Evolutionary conservation across 805 yeast genomes (phyloP).

Genomic region (Ogataea paradorogensis): DNA sequence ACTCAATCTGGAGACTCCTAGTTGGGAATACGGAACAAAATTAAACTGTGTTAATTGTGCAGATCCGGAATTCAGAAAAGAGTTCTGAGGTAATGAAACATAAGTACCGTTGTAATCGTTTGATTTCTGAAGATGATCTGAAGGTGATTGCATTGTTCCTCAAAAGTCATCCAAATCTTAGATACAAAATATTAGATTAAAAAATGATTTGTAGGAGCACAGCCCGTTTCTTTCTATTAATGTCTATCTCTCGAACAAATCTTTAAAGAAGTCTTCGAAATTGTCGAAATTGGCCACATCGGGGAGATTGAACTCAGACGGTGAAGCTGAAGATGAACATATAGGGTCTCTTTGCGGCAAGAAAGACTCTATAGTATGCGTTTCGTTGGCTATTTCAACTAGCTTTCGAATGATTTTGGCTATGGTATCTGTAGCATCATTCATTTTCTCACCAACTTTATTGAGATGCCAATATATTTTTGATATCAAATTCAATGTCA

Average conservation of each 20-base stretch:
- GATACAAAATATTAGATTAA: too few relatives aligned
- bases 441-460: slow-evolving; percentile 52
- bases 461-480: slow-evolving; percentile 57
- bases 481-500: slow-evolving; percentile 45
- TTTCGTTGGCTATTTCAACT: slow-evolving; percentile 42
- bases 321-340: not conserved
- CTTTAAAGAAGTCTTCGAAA: slow-evolving; percentile 57
- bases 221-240: not conserved
- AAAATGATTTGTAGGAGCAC: not conserved
- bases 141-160: not conserved
- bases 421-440: slow-evolving; percentile 59
- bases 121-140: not conserved
- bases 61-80: not conserved
- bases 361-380: slow-evolving; percentile 14
- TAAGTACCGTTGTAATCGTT: not conserved
- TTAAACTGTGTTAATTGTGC: not conserved
- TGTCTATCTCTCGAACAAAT: slow-evolving; percentile 26
- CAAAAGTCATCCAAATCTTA: too few relatives aligned
- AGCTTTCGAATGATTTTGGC: slow-evolving; percentile 52
- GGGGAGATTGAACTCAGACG: slow-evolving; percentile 30
- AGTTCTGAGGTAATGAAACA: not conserved
- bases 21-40: not conserved
- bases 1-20: not conserved
- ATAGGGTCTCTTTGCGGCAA: not conserved
- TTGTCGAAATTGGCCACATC: slow-evolving; percentile 48